Evolutionary conservation across 306 rosid genomes (phyloP).

Genomic region (Prunus davidiana): DNA sequence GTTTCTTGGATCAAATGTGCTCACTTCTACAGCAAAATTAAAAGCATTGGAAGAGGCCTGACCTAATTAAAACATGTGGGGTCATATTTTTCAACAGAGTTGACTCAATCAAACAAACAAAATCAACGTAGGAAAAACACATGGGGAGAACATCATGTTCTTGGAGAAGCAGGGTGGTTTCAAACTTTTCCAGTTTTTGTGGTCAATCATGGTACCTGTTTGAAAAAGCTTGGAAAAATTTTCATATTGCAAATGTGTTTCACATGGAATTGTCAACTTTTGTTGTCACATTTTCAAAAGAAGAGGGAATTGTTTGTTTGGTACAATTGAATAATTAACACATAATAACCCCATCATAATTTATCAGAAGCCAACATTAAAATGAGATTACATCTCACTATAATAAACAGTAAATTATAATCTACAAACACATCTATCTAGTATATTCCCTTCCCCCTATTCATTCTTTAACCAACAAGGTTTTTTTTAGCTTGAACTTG

Average conservation of each 20-base stretch:
- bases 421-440: slow-evolving; percentile 11
- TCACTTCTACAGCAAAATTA: background rate
- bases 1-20: no score
- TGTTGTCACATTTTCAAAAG: background rate
- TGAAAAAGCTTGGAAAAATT: background rate
- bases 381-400: background rate
- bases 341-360: background rate
- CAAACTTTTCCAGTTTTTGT: slow-evolving; percentile 8
- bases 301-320: no score
- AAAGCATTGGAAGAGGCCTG: background rate
- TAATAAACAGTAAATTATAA: background rate
- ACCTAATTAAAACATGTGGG: background rate
- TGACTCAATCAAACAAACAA: background rate
- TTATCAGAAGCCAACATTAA: slow-evolving; percentile 2
- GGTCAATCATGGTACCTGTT: background rate
- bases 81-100: background rate
- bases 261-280: background rate
- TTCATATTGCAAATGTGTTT: background rate
- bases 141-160: background rate
- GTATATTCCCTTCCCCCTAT: background rate
- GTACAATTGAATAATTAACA: background rate
- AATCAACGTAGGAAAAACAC: background rate
- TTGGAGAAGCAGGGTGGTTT: slow-evolving; percentile 1
- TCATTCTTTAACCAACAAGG: background rate
- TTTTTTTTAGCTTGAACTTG: background rate